Percentiles rank a stretch among this genome's conserved stretches.
These are phyloP conservation scores for Breviolum minutum DNA, from an alignment of 73 alveolate species.

Conservation along the genomic window DNA sequence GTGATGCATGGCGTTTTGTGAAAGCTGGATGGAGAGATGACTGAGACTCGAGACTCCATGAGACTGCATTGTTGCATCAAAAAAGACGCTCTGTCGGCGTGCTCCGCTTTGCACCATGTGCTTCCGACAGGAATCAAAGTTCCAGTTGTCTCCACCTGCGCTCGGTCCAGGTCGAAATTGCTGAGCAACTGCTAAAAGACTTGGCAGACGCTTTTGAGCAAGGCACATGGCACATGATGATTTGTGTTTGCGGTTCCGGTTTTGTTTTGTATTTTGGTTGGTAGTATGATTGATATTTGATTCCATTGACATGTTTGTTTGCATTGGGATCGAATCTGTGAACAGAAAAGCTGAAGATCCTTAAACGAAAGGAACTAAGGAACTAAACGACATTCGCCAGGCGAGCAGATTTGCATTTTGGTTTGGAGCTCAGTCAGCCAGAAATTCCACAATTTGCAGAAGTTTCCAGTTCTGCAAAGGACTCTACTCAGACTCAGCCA, in stretches of 20 bases:
- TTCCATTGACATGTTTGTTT: neutral
- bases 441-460: neutral
- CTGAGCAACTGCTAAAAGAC: constrained; percentile 47
- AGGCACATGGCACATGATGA: constrained; percentile 20
- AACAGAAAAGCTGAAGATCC: neutral
- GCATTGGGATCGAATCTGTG: neutral
- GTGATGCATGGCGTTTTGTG: no score
- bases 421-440: neutral
- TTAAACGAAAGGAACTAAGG: neutral
- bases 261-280: neutral
- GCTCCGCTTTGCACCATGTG: no score
- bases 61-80: neutral
- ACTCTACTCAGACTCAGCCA: no score
- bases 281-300: neutral
- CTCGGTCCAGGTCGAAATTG: constrained; percentile 23
- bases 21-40: no score
- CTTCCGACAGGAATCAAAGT: neutral
- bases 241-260: neutral
- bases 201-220: constrained; percentile 48
- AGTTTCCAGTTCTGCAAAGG: no score
- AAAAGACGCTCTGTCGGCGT: no score
- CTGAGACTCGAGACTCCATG: neutral
- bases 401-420: constrained; percentile 30
- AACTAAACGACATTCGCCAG: neutral
- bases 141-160: neutral